Evolutionary conservation across 495 filamentous ascomycete genomes (phyloP), one percentile per base, ranked within the genome.

Genomic region (Xylaria longipes): DNA sequence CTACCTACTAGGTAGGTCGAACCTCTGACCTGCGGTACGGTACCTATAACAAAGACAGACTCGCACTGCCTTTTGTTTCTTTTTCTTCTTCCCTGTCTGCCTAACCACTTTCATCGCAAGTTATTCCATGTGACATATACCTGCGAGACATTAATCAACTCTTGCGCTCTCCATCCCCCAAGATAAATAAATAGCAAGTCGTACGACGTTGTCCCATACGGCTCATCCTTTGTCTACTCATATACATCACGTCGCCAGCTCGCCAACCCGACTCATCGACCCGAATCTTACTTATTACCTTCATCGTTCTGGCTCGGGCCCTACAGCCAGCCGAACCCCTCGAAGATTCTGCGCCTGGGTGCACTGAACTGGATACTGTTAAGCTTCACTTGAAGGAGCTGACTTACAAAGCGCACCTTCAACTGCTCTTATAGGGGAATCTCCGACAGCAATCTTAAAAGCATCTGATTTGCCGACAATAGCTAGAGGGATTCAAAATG

Each of bases 131-230:
- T 67, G 65, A 67, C 65, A 39, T 48, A 65, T 65, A 43, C 43
- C 35, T 11, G 33, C 33, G 39, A 60, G 52, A 58, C 66, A 58
- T 64, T 39, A 37, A 41, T 17, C 67, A 52, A 62, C 27, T 17
- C 27, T 60, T 43, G 31, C 11, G n/a, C 45, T 41, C 65, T 57
- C 65, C 27, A 22, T 52, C 33, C 43, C 12, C n/a, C 29, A 63
- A 52, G 68, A 70, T 70, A 70, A 70, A 70, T 70, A 70, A 70
- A 70, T 70, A 70, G 20, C 45, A 43, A 43, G 67, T 50, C 68
- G 57, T 70, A 58, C 68, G 57, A 70, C 68, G 68, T 63, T 57
- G 68, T 70, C 25, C 56, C 68, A 70, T 70, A 31, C n/a, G n/a
- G 22, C 46, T 41, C 60, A 9, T 56, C 66, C 22, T 48, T 33